A percentile compares a stretch with the other conserved stretches of the same genome.
phyloP scores from a whole-genome alignment of 1,284 basidiomycete genomes.

The Microbotryum scabiosae region DNA sequence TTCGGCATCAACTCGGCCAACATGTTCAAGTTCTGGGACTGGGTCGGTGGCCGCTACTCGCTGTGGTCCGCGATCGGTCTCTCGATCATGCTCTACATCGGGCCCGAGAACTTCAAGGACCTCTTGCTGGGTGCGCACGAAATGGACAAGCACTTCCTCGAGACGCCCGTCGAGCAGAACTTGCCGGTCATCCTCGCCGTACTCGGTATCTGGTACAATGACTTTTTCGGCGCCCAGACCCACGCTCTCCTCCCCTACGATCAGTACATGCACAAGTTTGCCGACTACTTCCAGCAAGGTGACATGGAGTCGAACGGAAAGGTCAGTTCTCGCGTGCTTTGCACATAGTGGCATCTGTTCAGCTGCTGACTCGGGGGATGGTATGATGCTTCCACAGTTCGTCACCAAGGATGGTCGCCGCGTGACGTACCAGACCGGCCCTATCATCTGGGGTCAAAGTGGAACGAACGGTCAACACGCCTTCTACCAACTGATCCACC shows the following conservation, averaged over 20 bases:
- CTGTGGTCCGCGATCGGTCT: conserved; percentile 97
- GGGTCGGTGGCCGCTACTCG: conserved; percentile 97
- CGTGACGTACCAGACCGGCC: conserved; percentile 95
- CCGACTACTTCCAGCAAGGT: conserved; percentile 99
- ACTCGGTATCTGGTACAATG: conserved; percentile 97
- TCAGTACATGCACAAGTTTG: conserved; percentile 98
- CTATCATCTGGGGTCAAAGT: conserved; percentile 97
- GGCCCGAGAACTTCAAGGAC: conserved; percentile 87
- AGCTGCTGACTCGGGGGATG: background rate
- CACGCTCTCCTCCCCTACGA: conserved; percentile 94
- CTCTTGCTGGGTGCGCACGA: conserved; percentile 87
- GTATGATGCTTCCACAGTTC: conserved; percentile 41
- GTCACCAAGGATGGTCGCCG: conserved; percentile 87
- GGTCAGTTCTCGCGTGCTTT: conserved; percentile 4
- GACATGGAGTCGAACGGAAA: conserved; percentile 99
- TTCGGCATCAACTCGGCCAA: conserved; percentile 88
- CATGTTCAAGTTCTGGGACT: conserved; percentile 99
- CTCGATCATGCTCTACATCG: conserved; percentile 84
- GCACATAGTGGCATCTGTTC: background rate
- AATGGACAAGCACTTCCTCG: conserved; percentile 95
- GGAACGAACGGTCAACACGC: conserved; percentile 97
- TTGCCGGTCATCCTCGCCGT: conserved; percentile 84
- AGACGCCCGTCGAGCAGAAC: conserved; percentile 79
- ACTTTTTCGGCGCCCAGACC: conserved; percentile 93
- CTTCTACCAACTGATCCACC: conserved; percentile 67